Evolutionary conservation across 2,329 filamentous ascomycete genomes (phyloP).

Genomic region (Beauveria rudraprayagi): DNA sequence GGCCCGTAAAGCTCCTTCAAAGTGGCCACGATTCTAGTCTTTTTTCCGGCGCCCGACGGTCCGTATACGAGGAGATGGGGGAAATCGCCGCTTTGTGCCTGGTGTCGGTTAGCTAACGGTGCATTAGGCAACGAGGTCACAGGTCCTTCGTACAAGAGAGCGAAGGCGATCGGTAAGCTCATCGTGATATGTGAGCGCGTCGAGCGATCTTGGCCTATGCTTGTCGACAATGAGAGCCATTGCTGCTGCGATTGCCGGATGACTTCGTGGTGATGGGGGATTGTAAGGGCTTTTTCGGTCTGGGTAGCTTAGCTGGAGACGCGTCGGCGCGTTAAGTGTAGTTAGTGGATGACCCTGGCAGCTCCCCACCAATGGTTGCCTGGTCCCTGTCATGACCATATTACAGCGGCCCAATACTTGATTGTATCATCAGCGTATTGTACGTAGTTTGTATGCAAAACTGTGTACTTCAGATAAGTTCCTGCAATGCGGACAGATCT

Average conservation of each 20-base stretch:
- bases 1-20: conserved; percentile 91
- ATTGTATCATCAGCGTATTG: not conserved
- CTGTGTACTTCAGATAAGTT: not conserved
- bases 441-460: not conserved
- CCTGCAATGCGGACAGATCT: no score
- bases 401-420: no score
- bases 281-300: conserved; percentile 15
- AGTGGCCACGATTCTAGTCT: conserved; percentile 92
- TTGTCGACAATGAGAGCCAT: conserved; percentile 69
- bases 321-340: conserved; percentile 16
- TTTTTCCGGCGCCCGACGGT: conserved; percentile 93
- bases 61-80: conserved; percentile 96
- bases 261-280: conserved; percentile 13
- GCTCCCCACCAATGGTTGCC: conserved; percentile 6
- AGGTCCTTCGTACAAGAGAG: conserved; percentile 58
- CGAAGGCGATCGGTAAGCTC: conserved; percentile 81
- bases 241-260: conserved; percentile 15
- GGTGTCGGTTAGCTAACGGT: conserved; percentile 13
- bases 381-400: not conserved
- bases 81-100: conserved; percentile 97
- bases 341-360: not conserved
- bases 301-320: conserved; percentile 17
- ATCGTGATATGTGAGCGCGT: conserved; percentile 75
- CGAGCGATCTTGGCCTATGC: conserved; percentile 64
- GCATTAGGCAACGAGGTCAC: not conserved